Conservation (phyloP, 31 red algal genomes). For the Asparagopsis taxiformis region DNA sequence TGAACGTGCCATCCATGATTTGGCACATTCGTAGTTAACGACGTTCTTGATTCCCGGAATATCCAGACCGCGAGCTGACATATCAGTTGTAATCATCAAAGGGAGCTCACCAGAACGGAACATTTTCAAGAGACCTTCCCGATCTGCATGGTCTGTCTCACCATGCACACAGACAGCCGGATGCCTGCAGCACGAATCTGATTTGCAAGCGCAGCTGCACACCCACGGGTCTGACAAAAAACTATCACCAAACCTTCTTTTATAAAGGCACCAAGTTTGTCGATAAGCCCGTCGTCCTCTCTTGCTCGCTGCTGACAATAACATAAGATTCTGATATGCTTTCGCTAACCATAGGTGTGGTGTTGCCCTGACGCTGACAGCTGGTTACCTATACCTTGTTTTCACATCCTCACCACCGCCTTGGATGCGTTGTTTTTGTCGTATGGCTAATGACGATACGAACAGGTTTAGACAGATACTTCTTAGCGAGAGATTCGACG, state of each 20-base stretch:
- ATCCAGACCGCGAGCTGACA: constrained; percentile 70
- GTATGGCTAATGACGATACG: constrained; percentile 17
- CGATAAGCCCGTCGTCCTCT: constrained; percentile 32
- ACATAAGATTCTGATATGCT: constrained; percentile 51
- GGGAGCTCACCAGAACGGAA: constrained; percentile 28
- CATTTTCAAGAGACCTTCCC: constrained; percentile 25
- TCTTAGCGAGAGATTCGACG: constrained; percentile 40
- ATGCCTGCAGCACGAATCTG: not conserved
- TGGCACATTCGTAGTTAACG: constrained; percentile 37
- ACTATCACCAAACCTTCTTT: too few species aligned
- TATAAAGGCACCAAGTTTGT: constrained; percentile 12
- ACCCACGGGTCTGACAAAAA: too few species aligned
- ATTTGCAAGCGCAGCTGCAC: not conserved
- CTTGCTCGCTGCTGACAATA: constrained; percentile 24
- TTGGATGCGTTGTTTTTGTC: constrained; percentile 8
- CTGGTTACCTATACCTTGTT: too few species aligned
- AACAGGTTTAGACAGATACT: constrained; percentile 25
- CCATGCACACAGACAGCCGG: not conserved
- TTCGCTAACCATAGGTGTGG: constrained; percentile 34
- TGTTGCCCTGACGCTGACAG: too few species aligned
- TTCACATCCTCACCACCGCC: too few species aligned
- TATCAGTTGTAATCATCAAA: constrained; percentile 72
- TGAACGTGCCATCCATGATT: too few species aligned
- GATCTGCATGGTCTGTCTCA: not conserved
- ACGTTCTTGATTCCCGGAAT: constrained; percentile 51